Conservation (phyloP, 495 filamentous ascomycete species). For the Cercophora scortea region DNA sequence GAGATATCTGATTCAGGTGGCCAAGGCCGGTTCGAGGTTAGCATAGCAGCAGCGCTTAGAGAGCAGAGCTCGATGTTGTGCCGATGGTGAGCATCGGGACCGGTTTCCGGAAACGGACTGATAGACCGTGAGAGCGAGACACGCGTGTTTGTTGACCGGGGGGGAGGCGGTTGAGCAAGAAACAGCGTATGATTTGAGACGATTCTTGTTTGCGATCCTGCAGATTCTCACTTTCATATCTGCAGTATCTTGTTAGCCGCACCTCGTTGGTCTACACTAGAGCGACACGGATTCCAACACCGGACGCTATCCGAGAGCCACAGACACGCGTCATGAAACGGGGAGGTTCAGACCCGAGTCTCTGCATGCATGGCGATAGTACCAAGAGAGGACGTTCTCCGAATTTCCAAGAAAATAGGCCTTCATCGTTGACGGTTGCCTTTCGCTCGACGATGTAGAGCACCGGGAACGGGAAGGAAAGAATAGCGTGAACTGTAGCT, state of each 20-base stretch:
- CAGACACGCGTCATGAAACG: too few relatives aligned
- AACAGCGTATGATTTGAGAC: background rate
- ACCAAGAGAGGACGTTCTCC: too few relatives aligned
- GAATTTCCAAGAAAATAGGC: too few relatives aligned
- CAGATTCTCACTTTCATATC: background rate
- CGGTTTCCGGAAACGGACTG: background rate
- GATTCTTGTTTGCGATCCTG: background rate
- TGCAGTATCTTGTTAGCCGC: background rate
- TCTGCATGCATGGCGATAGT: too few relatives aligned
- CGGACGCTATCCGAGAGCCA: too few relatives aligned
- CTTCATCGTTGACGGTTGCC: too few relatives aligned
- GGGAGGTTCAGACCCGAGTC: too few relatives aligned
- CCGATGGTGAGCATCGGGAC: background rate
- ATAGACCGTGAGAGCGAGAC: conserved; percentile 2
- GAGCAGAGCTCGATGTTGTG: background rate
- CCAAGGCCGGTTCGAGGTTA: background rate
- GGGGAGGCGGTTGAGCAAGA: background rate
- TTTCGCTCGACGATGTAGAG: too few relatives aligned
- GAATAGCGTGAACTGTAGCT: too few relatives aligned
- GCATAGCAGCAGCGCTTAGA: background rate
- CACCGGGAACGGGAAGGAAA: too few relatives aligned
- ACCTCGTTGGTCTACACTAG: background rate
- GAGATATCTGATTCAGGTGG: background rate
- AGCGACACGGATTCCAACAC: background rate
- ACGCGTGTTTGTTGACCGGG: background rate